These are phyloP conservation scores for Gynandropsis gynandra DNA, from an alignment of 345 rosid genomes.

Conservation along the genomic window DNA sequence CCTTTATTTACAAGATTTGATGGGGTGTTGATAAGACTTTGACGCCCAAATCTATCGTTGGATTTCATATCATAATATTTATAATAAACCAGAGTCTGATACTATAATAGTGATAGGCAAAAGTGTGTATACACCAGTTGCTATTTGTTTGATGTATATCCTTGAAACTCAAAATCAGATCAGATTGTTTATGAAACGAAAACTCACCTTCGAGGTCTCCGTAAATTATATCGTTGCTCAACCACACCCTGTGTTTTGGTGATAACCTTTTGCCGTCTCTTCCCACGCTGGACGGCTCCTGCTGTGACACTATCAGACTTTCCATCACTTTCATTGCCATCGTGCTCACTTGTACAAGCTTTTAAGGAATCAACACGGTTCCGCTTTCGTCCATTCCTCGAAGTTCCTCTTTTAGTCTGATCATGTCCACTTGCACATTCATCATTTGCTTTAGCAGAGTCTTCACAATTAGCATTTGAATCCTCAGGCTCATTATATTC, in stretches of 20 bases:
- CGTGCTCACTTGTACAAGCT: slow-evolving; percentile 47
- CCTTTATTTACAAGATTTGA: too few relatives aligned
- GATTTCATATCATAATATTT: too few relatives aligned
- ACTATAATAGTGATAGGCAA: too few relatives aligned
- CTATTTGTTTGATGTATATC: too few relatives aligned
- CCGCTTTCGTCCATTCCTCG: slow-evolving; percentile 59
- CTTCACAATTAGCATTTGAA: slow-evolving; percentile 39
- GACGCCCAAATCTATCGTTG: too few relatives aligned
- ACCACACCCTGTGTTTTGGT: slow-evolving; percentile 31
- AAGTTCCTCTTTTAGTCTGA: slow-evolving; percentile 38
- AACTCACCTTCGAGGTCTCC: slow-evolving; percentile 61
- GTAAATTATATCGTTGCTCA: slow-evolving; percentile 59
- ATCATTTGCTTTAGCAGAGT: slow-evolving; percentile 38
- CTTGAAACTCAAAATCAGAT: too few relatives aligned
- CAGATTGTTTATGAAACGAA: background rate
- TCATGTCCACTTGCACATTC: slow-evolving; percentile 51
- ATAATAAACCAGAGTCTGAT: too few relatives aligned
- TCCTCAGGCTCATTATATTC: slow-evolving; percentile 37
- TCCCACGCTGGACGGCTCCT: slow-evolving; percentile 42
- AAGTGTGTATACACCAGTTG: background rate
- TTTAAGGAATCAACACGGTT: slow-evolving; percentile 45
- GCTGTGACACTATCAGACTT: slow-evolving; percentile 53
- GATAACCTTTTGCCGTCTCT: slow-evolving; percentile 56
- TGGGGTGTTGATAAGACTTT: too few relatives aligned
- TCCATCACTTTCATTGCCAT: slow-evolving; percentile 59